Conservation (phyloP, 139 green algal species). For the Auxenochlorella pyrenoidosa region DNA sequence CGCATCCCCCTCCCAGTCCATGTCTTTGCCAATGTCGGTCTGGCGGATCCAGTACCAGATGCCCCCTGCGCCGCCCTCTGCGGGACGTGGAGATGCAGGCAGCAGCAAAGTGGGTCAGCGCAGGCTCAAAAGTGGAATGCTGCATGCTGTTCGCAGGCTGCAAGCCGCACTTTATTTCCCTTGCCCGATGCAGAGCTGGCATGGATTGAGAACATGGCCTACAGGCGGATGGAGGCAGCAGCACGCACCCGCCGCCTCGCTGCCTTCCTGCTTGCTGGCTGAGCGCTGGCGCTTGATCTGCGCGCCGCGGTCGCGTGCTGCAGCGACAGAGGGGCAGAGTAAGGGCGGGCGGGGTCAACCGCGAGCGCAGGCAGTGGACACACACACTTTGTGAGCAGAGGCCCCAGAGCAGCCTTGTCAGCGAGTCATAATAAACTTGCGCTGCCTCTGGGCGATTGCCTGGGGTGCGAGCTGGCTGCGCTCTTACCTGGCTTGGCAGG, state of each 20-base stretch:
- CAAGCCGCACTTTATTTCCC: not conserved
- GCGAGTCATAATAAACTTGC: too few relatives aligned
- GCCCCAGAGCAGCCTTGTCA: too few relatives aligned
- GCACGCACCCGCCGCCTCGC: not conserved
- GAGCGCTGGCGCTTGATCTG: slow-evolving; percentile 4
- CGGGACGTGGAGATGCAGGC: not conserved
- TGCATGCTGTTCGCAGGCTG: too few relatives aligned
- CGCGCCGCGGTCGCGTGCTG: not conserved
- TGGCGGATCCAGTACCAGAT: slow-evolving; percentile 9
- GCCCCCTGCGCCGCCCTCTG: not conserved
- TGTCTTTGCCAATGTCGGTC: slow-evolving; percentile 11
- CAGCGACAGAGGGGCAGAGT: not conserved
- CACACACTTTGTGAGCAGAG: too few relatives aligned
- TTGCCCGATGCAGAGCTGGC: not conserved
- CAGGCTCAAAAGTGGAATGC: not conserved
- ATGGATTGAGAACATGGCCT: not conserved
- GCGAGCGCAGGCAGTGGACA: not conserved
- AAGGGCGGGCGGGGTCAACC: not conserved
- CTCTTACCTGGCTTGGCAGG: not conserved
- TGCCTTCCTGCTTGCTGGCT: not conserved
- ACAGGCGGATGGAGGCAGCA: too few relatives aligned
- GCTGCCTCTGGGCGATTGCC: too few relatives aligned
- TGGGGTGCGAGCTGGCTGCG: too few relatives aligned
- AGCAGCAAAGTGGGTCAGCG: not conserved
- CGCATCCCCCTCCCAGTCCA: slow-evolving; percentile 24